phyloP scores from a whole-genome alignment of 768 basidiomycete genomes.

The Hysterangium stoloniferum region DNA sequence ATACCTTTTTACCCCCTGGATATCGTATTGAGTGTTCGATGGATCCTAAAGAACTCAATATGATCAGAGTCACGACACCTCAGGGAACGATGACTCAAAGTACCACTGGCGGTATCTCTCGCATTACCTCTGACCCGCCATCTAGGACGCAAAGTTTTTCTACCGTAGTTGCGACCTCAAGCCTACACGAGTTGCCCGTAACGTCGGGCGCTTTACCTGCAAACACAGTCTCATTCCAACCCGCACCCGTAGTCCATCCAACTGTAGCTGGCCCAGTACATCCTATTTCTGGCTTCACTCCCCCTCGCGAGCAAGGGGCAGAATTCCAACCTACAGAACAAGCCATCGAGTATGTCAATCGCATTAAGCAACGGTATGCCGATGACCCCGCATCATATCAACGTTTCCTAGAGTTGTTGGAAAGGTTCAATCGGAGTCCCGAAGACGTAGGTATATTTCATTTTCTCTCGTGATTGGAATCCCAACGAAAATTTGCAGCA shows the following conservation, averaged over 20 bases:
- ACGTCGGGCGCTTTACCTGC: background rate
- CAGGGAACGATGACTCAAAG: conserved; percentile 60
- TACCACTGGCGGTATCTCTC: conserved; percentile 24
- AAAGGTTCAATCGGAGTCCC: conserved; percentile 21
- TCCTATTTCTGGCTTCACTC: background rate
- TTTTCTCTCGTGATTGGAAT: background rate
- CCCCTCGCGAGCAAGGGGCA: background rate
- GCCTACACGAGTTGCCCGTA: background rate
- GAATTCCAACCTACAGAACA: conserved; percentile 42
- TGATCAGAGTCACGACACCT: conserved; percentile 75
- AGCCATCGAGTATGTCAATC: conserved; percentile 92
- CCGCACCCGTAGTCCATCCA: background rate
- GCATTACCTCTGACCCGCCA: background rate
- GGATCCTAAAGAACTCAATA: conserved; percentile 49
- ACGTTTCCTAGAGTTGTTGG: conserved; percentile 70
- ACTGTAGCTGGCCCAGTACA: background rate
- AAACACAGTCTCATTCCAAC: background rate
- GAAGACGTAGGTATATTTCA: conserved; percentile 6
- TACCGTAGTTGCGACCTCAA: background rate
- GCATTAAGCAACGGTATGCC: conserved; percentile 85
- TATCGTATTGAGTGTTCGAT: conserved; percentile 83
- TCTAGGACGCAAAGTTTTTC: background rate
- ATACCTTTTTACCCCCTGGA: conserved; percentile 91
- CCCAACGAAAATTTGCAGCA: conserved; percentile 19
- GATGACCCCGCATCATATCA: conserved; percentile 77